A percentile compares a stretch with the other conserved stretches of the same genome.
Evolutionary conservation across 2,329 filamentous ascomycete species (phyloP).

Genomic region (Scortechinia acanthostroma): DNA sequence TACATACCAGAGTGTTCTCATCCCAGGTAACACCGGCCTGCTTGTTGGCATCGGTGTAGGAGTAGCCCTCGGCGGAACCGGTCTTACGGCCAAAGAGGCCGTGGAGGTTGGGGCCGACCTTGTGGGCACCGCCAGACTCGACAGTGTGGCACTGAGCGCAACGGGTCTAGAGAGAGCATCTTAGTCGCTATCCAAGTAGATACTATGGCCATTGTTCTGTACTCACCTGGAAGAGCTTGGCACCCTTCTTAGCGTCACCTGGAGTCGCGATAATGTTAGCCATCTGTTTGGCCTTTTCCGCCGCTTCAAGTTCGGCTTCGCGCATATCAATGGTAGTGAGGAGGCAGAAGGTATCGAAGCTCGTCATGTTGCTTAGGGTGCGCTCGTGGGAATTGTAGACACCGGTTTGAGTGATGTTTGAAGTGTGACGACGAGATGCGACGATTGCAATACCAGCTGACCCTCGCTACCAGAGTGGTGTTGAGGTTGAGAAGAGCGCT

Average conservation of each 20-base stretch:
- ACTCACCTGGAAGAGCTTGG: slow-evolving; percentile 66
- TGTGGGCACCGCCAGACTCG: slow-evolving; percentile 85
- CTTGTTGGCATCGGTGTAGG: slow-evolving; percentile 99
- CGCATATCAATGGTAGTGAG: neutral
- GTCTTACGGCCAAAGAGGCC: slow-evolving; percentile 96
- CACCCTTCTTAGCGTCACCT: slow-evolving; percentile 95
- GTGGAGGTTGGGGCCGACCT: slow-evolving; percentile 94
- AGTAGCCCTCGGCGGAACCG: slow-evolving; percentile 82
- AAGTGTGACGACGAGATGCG: no score
- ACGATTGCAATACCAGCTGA: no score
- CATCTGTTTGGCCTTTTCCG: no score
- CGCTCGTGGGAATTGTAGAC: no score
- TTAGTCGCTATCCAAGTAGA: neutral
- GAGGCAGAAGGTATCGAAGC: neutral
- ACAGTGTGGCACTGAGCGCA: slow-evolving; percentile 98
- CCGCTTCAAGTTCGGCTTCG: neutral
- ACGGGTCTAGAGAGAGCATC: slow-evolving; percentile 68
- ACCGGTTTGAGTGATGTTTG: no score
- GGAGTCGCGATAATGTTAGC: slow-evolving; percentile 15
- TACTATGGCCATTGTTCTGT: no score
- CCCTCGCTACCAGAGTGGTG: no score
- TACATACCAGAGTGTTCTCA: slow-evolving; percentile 71
- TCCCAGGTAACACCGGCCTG: slow-evolving; percentile 85
- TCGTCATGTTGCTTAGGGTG: neutral
- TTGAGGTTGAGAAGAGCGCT: no score